These are phyloP conservation scores for Aspergillus brasiliensis DNA, from an alignment of 2,329 filamentous ascomycete genomes.

Conservation along the genomic window DNA sequence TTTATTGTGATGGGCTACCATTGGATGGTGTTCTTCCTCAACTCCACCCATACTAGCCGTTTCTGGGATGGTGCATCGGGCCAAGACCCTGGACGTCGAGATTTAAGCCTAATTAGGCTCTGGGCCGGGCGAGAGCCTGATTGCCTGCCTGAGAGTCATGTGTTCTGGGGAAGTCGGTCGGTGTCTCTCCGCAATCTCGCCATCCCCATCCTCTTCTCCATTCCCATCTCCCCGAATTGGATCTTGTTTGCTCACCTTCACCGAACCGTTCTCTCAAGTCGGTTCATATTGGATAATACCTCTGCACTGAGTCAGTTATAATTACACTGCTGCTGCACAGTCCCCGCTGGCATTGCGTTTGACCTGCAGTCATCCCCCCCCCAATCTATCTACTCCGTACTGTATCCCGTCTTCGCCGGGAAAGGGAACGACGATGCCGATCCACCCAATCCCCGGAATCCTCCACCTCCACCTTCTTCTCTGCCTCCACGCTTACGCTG, in stretches of 20 bases:
- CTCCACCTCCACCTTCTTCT: neutral
- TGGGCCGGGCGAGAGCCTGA: neutral
- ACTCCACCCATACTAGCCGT: neutral
- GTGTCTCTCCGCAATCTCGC: neutral
- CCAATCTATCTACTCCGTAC: too few species aligned
- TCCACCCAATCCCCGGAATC: neutral
- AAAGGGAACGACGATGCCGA: constrained; percentile 10
- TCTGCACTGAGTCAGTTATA: too few species aligned
- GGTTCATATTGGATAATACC: too few species aligned
- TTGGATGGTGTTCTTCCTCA: too few species aligned
- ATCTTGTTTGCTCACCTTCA: too few species aligned
- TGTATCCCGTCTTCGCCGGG: constrained; percentile 10
- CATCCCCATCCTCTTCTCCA: too few species aligned
- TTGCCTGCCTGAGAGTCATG: neutral
- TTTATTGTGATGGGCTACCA: neutral
- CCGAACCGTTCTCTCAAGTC: too few species aligned
- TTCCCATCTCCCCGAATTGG: neutral
- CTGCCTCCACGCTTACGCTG: neutral
- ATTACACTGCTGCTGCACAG: neutral
- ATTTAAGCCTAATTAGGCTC: neutral
- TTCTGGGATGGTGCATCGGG: neutral
- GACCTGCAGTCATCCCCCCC: neutral
- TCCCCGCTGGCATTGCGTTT: neutral
- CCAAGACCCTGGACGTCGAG: constrained; percentile 1
- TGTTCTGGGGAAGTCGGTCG: constrained; percentile 2